Evolutionary conservation across 306 rosid species (phyloP).

Genomic region (Inga laurina): DNA sequence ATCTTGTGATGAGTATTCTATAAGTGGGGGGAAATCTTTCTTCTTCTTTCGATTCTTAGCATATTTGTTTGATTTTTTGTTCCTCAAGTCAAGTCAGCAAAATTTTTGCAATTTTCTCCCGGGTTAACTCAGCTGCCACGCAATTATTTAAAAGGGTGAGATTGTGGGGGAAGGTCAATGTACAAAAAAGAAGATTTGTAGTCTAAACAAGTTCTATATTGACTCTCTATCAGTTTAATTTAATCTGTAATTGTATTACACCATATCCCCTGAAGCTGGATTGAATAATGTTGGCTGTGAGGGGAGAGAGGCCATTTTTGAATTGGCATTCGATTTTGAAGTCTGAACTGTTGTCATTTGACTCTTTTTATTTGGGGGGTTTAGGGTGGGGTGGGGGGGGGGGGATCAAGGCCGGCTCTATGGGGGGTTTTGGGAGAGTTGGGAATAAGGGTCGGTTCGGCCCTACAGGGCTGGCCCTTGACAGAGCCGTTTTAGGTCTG

Average conservation of each 20-base stretch:
- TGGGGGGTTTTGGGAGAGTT: no score
- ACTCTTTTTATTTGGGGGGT: not conserved
- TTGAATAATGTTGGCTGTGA: not conserved
- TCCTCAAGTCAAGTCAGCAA: not conserved
- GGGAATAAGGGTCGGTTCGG: no score
- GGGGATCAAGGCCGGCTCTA: no score
- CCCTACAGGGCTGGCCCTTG: no score
- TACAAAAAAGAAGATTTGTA: not conserved
- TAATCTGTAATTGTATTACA: not conserved
- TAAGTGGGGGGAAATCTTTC: constrained; percentile 29
- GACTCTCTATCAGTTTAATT: not conserved
- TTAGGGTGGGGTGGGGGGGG: not conserved
- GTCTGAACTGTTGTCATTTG: not conserved
- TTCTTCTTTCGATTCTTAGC: constrained; percentile 27
- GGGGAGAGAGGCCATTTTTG: not conserved
- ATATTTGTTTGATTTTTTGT: not conserved
- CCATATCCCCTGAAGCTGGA: not conserved
- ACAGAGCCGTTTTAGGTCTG: no score
- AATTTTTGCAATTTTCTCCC: constrained; percentile 1
- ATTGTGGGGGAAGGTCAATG: constrained; percentile 17
- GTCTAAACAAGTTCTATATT: not conserved
- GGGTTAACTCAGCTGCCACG: not conserved
- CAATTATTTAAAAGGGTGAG: constrained; percentile 4
- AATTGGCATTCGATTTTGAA: not conserved
- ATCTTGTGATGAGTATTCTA: constrained; percentile 17